These are phyloP conservation scores for Fusarium sp. DNA, from an alignment of 2,329 filamentous ascomycete genomes.

Conservation along the genomic window DNA sequence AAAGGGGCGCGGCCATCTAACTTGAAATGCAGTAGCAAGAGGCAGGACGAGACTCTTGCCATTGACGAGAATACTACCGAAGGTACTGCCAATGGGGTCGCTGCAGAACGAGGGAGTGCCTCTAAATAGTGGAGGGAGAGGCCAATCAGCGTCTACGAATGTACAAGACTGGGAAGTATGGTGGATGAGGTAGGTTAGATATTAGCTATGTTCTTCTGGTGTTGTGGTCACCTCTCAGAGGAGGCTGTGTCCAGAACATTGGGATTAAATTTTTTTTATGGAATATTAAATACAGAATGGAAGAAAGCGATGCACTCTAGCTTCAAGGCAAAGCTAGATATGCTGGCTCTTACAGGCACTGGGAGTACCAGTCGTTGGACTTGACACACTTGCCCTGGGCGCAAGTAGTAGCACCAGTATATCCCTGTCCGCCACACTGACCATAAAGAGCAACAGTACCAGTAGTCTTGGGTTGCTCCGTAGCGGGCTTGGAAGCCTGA, in stretches of 20 bases:
- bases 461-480: not conserved
- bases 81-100: too few relatives aligned
- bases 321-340: not conserved
- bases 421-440: constrained; percentile 3
- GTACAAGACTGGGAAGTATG: too few relatives aligned
- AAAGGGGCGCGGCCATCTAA: too few relatives aligned
- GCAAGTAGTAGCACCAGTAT: constrained; percentile 4
- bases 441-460: not conserved
- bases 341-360: not conserved
- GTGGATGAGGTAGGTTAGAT: not conserved
- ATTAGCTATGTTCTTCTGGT: not conserved
- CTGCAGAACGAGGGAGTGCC: too few relatives aligned
- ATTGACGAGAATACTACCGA: too few relatives aligned
- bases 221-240: not conserved
- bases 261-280: not conserved
- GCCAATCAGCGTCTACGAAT: too few relatives aligned
- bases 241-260: not conserved
- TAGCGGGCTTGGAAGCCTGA: not conserved
- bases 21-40: too few relatives aligned
- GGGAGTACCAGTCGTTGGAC: constrained; percentile 6
- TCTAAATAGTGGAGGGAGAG: too few relatives aligned
- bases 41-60: too few relatives aligned
- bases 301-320: not conserved
- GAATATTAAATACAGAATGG: not conserved
- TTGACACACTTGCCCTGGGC: constrained; percentile 9